Percentiles rank a stretch among this genome's conserved stretches.
Evolutionary conservation across 108 stramenopile genomes (phyloP).

Genomic region (Fistulifera solaris): DNA sequence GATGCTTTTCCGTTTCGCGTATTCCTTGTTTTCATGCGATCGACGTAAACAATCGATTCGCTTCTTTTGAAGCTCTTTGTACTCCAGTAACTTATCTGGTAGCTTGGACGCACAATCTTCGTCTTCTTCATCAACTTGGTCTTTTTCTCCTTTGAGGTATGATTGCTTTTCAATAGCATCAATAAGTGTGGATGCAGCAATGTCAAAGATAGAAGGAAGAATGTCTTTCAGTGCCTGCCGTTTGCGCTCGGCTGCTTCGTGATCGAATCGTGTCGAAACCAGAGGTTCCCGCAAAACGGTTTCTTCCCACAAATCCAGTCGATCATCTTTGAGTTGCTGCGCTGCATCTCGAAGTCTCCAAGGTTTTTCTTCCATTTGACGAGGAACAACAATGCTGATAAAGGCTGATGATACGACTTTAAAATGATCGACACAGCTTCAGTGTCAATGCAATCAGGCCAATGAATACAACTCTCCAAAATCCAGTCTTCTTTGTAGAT

Average conservation of each 20-base stretch:
- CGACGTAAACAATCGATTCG: constrained; percentile 24
- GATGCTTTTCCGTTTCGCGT: constrained; percentile 15
- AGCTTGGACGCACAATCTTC: background rate
- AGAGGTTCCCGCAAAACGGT: no score
- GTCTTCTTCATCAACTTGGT: no score
- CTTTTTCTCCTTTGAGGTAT: no score
- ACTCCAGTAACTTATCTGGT: constrained; percentile 10
- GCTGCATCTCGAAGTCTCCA: constrained; percentile 32
- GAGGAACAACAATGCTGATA: background rate
- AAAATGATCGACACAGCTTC: no score
- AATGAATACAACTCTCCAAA: no score
- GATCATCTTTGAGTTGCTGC: background rate
- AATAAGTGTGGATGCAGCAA: constrained; percentile 4
- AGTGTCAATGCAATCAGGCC: no score
- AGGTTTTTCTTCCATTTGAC: background rate
- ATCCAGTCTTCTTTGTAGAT: no score
- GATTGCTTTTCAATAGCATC: no score
- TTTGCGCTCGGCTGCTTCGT: background rate
- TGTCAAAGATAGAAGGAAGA: constrained; percentile 11
- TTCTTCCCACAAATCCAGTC: background rate
- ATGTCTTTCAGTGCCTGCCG: background rate
- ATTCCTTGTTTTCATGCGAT: constrained; percentile 37
- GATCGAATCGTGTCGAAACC: background rate
- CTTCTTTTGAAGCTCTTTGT: constrained; percentile 17
- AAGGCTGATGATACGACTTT: no score